Base-by-base conservation (phyloP, 441 rosid species). In the Melastoma candidum region DNA sequence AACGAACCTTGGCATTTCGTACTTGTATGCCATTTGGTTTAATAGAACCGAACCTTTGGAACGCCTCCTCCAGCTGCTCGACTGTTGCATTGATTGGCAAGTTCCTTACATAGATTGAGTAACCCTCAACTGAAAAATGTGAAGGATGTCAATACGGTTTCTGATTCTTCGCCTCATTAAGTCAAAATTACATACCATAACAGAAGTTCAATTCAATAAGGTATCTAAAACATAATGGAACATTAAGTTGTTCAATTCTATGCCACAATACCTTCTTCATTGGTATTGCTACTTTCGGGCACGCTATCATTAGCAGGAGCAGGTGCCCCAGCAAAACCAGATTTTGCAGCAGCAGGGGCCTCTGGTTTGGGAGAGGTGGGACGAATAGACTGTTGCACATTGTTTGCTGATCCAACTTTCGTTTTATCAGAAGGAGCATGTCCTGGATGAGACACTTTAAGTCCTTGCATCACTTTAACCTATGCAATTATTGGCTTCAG, bases 21-120 rank as follows among this genome's bases (percentile, higher is more conserved):
- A 82, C 78, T 75, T 82, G 89, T 54, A 75, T 59, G 55, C 82
- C 89, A 46, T 68, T 76, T 46, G 54, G 60, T 71, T 75, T 77
- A 66, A 82, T 72, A n/a, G 82, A 76, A 54, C 89, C 89, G 70
- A 79, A 82, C 65, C 65, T 79, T 70, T 70, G 63, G 57, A 82
- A 79, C 62, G 70, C 77, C 26, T 25, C 51, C 70, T 77, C 80
- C 57, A 82, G 78, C 67, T 78, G 74, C 63, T 68, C 39, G 49
- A 57, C 57, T 0, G 72, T 75, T 44, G 73, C 54, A 46, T 75
- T 44, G 57, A 61, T 43, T 53, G 89, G 82, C 75, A 82, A 68
- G 56, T 82, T 79, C 49, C 81, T 68, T 14, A 82, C 57, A 54
- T 75, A 79, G 63, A 82, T 69, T 27, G 89, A 82, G 67, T 74